Evolutionary conservation across 1,284 basidiomycete species (phyloP).

Genomic region (Malassezia japonica): DNA sequence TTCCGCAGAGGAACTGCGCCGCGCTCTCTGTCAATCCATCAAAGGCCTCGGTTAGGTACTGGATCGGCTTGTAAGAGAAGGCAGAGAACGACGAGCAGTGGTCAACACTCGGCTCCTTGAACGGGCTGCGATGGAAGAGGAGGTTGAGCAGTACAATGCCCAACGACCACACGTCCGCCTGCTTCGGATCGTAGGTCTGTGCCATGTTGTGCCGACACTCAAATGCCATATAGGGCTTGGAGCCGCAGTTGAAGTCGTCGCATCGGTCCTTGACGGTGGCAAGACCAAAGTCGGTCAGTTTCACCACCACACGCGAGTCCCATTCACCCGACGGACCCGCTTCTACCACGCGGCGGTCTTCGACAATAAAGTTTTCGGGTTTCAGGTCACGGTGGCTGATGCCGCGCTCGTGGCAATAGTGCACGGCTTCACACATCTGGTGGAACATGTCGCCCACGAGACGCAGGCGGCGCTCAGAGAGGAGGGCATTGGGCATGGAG

Average conservation of each 20-base stretch:
- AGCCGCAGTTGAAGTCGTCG: constrained; percentile 95
- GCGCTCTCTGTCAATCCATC: constrained; percentile 79
- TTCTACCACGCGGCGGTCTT: constrained; percentile 25
- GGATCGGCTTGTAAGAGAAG: constrained; percentile 68
- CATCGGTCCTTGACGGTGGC: constrained; percentile 79
- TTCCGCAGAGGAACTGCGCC: constrained; percentile 72
- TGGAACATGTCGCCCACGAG: constrained; percentile 93
- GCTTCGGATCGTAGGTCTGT: constrained; percentile 80
- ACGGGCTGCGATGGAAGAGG: constrained; percentile 96
- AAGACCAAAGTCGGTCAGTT: constrained; percentile 92
- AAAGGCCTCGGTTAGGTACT: constrained; percentile 81
- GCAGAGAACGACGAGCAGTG: constrained; percentile 65
- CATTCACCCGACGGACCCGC: constrained; percentile 8
- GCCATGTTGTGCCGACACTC: constrained; percentile 96
- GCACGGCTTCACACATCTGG: constrained; percentile 96
- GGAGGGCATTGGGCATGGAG: constrained; percentile 65
- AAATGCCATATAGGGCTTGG: constrained; percentile 97
- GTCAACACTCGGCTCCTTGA: constrained; percentile 81
- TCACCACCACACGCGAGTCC: constrained; percentile 57
- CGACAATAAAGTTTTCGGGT: constrained; percentile 57
- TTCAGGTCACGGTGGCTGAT: constrained; percentile 97
- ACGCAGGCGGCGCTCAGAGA: constrained; percentile 74
- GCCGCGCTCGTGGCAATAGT: constrained; percentile 82
- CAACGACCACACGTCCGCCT: constrained; percentile 96
- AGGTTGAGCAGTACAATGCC: constrained; percentile 98